Percentiles rank a stretch among this genome's conserved stretches.
phyloP scores from a whole-genome alignment of 352 stramenopile species.

The Globisporangium heterothallicum region DNA sequence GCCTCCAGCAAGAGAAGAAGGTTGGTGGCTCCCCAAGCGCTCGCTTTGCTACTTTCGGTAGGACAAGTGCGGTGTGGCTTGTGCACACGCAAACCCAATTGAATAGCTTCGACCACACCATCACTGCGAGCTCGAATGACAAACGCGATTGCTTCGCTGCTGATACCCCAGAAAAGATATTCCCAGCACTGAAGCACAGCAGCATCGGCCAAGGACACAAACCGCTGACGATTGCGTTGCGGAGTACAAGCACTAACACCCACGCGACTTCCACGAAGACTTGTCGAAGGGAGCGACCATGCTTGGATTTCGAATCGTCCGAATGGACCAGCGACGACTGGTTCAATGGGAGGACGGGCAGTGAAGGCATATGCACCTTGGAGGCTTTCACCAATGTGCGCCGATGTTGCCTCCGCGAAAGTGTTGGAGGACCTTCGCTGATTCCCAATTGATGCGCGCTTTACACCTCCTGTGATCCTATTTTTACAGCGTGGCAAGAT shows the following conservation, averaged over 20 bases:
- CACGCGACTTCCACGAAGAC: constrained; percentile 2
- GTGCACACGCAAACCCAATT: constrained; percentile 8
- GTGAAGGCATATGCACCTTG: too few species aligned
- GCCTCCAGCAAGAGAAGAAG: not conserved
- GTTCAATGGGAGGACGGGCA: too few species aligned
- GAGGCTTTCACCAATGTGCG: too few species aligned
- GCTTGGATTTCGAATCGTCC: too few species aligned
- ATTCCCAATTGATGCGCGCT: too few species aligned
- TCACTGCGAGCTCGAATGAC: constrained; percentile 19
- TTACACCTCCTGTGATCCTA: too few species aligned
- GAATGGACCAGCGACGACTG: too few species aligned
- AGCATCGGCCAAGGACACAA: constrained; percentile 15
- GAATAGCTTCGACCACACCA: constrained; percentile 22
- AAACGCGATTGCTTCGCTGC: constrained; percentile 18
- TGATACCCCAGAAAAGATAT: constrained; percentile 18
- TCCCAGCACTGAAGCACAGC: constrained; percentile 20
- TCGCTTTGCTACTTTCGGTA: not conserved
- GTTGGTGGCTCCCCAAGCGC: not conserved
- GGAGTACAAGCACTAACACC: constrained; percentile 10
- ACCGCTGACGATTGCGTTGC: constrained; percentile 15
- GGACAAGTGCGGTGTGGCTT: constrained; percentile 5
- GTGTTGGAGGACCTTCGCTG: too few species aligned
- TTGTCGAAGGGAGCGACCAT: too few species aligned
- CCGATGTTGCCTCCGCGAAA: too few species aligned
- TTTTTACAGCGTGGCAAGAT: too few species aligned